Evolutionary conservation across 148 eudicot species (phyloP), one percentile per base, ranked within the genome.

Genomic region (Spergularia bocconei): DNA sequence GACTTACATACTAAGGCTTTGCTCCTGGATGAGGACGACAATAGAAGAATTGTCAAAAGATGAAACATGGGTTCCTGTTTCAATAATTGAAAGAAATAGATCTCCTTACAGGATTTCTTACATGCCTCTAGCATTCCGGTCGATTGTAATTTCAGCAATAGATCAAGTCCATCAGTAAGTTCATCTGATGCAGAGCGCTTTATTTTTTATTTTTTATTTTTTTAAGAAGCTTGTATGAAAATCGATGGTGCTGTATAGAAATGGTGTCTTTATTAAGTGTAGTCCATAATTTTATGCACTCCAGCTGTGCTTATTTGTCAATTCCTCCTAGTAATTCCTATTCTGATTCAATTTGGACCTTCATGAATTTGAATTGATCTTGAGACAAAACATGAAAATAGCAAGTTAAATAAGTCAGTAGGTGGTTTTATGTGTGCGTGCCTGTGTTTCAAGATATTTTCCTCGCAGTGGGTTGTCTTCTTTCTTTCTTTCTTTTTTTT

Each of bases 21-120:
- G 97, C 86, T 85, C 98, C 69, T 95, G 98, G 98, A 92, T 92
- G 93, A 84, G 95, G 77, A 75, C 86, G 61, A 85, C 97, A 77
- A 89, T 82, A n/a, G 93, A 92, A 72, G 92, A 88, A 69, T 75
- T 95, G 75, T 84, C 97, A 15, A 89, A 85, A 82, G 87, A 86
- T 61, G 98, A 95, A 87, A 83, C 89, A 33, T 95, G 97, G 97
- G 87, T 87, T 75, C 87, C 98, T 19, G 96, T 92, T 53, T 95
- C 98, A 77, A 77, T 92, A 70, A 88, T 95, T 77, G 97, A 92
- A 80, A 87, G 98, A 82, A 92, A 95, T 79, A 90, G 83, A 84
- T 95, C 98, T 51, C 93, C 92, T 25, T 95, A 92, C 89, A 84
- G 89, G 73, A 95, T 92, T 68, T 92, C 98, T 60, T 85, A 80